phyloP scores from a whole-genome alignment of 208 protist genomes.

The Acanthamoeba sp. region DNA sequence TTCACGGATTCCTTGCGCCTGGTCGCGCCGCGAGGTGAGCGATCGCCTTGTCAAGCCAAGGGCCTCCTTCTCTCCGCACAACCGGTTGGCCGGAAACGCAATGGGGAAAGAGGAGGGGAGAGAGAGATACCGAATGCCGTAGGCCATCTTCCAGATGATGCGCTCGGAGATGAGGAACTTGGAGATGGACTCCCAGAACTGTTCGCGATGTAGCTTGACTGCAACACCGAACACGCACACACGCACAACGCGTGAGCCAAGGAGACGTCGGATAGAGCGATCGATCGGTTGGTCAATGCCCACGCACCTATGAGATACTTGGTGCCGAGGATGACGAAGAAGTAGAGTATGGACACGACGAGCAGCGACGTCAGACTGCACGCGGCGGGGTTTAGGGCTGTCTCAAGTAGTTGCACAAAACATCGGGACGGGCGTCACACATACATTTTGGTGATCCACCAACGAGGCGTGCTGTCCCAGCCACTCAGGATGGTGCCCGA shows the following conservation, averaged over 20 bases:
- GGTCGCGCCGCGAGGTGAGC: too few species aligned
- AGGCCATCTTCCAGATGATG: constrained; percentile 48
- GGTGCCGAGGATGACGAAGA: constrained; percentile 42
- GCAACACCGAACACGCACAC: neutral
- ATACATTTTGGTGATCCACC: constrained; percentile 19
- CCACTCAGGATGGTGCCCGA: constrained; percentile 1
- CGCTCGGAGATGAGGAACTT: constrained; percentile 36
- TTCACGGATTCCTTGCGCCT: constrained; percentile 19
- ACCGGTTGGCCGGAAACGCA: neutral
- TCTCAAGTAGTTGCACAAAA: too few species aligned
- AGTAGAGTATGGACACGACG: neutral
- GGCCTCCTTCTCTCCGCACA: too few species aligned
- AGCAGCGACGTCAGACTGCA: neutral
- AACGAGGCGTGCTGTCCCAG: constrained; percentile 17
- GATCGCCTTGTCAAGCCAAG: too few species aligned
- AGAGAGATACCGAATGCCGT: neutral
- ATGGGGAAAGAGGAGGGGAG: neutral
- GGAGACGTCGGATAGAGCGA: too few species aligned
- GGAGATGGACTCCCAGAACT: constrained; percentile 33
- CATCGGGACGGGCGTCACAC: neutral
- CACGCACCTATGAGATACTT: constrained; percentile 5
- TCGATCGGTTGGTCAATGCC: neutral
- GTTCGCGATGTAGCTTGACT: constrained; percentile 28
- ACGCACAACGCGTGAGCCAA: neutral
- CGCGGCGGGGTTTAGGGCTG: too few species aligned